These are phyloP conservation scores for Staphylotrichum longicolle DNA, from an alignment of 495 filamentous ascomycete genomes.

Conservation along the genomic window DNA sequence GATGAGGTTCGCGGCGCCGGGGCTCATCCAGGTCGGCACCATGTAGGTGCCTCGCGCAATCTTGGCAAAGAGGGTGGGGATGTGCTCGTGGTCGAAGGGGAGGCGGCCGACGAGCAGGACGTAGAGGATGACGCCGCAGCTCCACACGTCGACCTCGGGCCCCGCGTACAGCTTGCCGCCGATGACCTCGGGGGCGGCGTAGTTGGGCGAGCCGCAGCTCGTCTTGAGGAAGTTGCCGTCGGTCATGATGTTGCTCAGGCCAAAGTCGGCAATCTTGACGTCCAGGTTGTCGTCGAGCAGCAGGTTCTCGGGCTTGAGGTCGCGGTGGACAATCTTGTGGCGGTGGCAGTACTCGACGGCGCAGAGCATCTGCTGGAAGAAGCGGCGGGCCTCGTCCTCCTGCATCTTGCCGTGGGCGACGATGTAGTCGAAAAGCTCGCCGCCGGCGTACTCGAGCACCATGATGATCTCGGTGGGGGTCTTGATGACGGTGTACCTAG, in stretches of 20 bases:
- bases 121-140: conserved; percentile 96
- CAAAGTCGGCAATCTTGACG: conserved; percentile 99
- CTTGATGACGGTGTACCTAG: conserved; percentile 91
- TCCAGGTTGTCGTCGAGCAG: conserved; percentile 91
- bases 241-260: conserved; percentile 98
- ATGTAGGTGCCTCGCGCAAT: conserved; percentile 70
- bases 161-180: conserved; percentile 96
- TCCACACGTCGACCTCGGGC: conserved; percentile 98
- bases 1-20: conserved; percentile 81
- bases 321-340: conserved; percentile 97
- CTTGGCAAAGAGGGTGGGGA: conserved; percentile 44
- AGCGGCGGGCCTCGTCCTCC: conserved; percentile 86
- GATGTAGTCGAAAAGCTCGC: conserved; percentile 96
- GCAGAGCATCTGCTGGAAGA: conserved; percentile 99
- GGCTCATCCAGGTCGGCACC: conserved; percentile 81
- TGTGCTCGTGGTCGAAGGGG: conserved; percentile 96
- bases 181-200: conserved; percentile 96
- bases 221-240: conserved; percentile 99
- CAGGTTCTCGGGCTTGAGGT: conserved; percentile 96
- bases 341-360: conserved; percentile 98
- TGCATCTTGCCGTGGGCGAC: conserved; percentile 85
- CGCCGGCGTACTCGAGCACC: conserved; percentile 96
- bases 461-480: conserved; percentile 93
- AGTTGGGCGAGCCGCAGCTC: conserved; percentile 96
- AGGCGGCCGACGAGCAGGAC: conserved; percentile 87